Evolutionary conservation across 257 asterid species (phyloP), one percentile per base, ranked within the genome.

Genomic region (Solanum chaucha): DNA sequence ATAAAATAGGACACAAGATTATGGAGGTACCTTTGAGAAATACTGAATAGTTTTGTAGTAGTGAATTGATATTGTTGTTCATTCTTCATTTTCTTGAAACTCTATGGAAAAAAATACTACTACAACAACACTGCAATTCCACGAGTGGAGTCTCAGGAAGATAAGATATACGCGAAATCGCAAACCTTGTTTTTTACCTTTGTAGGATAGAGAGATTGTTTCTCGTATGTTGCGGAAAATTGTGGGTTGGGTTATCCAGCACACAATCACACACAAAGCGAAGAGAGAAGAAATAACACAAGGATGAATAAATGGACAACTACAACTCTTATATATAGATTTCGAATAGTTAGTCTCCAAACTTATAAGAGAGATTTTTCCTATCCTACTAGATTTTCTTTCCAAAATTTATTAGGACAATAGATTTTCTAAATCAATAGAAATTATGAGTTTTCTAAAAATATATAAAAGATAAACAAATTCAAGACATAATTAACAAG

Each of bases 1-100:
- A 96, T 82, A 78, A 93, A 92, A 88, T 90, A 95, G 1, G 89
- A 32, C 0, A 94, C 28, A 36, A 95, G 75, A 90, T 59, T 90
- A 1, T 93, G 94, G 72, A 94, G 91, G 77, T 87, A 84, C 61
- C 82, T 83, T 36, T 89, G 90, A 38, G 90, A 85, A 61, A 58
- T 30, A 75, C 19, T 74, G 71, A 89, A n/a, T 75, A 89, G 28
- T 44, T 89, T 93, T 2, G 90, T 19, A 15, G 87, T 85, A 38
- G 86, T 26, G 34, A 89, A 10, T 24, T 65, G 80, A 46, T 65
- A 19, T n/a, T 84, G 78, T 84, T 84, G 38, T 40, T 89, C 93
- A 85, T 86, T 87, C 46, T 90, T 87, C 74, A 58, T 83, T 59
- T 36, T 84, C 59, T 64, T 38, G 41, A 80, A 80, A 44, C n/a